Percentiles rank a stretch among this genome's conserved stretches.
Conservation (phyloP, 805 yeast species). For the Candida tammaniensis region DNA sequence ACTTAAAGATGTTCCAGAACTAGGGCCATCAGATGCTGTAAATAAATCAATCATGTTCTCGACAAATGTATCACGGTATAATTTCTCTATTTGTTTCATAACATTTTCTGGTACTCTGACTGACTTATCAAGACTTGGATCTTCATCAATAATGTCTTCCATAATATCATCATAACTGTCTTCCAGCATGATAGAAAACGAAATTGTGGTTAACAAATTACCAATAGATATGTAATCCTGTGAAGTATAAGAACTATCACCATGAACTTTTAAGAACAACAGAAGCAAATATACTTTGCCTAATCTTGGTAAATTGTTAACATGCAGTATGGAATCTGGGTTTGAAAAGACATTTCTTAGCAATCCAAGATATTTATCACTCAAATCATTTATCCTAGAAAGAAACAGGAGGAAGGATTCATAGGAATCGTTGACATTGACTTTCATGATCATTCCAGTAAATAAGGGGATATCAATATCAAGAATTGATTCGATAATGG, state of each 20-base stretch:
- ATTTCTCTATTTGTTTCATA: slow-evolving; percentile 10
- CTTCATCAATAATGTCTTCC: slow-evolving; percentile 20
- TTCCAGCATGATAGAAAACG: slow-evolving; percentile 14
- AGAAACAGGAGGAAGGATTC: slow-evolving; percentile 2
- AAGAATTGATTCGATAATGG: neutral
- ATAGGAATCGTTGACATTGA: slow-evolving; percentile 10
- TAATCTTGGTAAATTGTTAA: neutral
- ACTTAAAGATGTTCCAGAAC: slow-evolving; percentile 14
- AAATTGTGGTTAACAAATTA: slow-evolving; percentile 16
- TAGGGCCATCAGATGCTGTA: slow-evolving; percentile 6
- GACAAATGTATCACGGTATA: slow-evolving; percentile 23
- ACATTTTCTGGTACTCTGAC: slow-evolving; percentile 1
- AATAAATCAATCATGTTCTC: slow-evolving; percentile 17
- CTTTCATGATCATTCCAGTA: slow-evolving; percentile 3
- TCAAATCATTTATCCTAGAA: neutral
- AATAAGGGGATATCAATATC: neutral
- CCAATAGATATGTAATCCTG: slow-evolving; percentile 20
- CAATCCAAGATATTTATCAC: neutral
- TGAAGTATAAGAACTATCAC: slow-evolving; percentile 11
- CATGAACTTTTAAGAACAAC: slow-evolving; percentile 18
- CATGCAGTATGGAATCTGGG: neutral
- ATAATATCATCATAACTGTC: slow-evolving; percentile 1
- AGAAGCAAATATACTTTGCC: slow-evolving; percentile 4
- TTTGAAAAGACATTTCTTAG: neutral
- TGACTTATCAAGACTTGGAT: slow-evolving; percentile 18